Conservation (phyloP, 352 stramenopile genomes). For the Phytophthora pistaciae region DNA sequence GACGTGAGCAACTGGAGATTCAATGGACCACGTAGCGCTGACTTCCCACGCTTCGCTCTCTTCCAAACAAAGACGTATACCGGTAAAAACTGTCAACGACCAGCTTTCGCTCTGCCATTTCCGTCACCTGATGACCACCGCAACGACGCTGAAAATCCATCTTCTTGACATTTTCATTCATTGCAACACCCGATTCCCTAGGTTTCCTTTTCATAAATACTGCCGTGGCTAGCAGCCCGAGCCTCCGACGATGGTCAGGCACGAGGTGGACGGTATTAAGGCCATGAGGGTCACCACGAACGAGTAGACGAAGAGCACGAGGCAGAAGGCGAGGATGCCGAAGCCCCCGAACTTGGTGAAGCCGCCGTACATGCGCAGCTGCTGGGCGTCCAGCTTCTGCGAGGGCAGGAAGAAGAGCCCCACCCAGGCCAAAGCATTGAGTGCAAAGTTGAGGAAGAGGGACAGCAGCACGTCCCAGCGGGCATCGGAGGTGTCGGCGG, state of each 20-base stretch:
- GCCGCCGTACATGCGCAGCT: conserved; percentile 72
- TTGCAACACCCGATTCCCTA: conserved; percentile 5
- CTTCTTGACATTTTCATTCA: conserved; percentile 9
- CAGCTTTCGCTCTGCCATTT: not conserved
- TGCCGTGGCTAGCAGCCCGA: conserved; percentile 33
- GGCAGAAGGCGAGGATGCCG: conserved; percentile 37
- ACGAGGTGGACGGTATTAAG: conserved; percentile 46
- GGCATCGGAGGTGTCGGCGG: conserved; percentile 37
- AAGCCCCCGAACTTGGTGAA: conserved; percentile 58
- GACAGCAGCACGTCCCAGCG: conserved; percentile 62
- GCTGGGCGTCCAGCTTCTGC: conserved; percentile 79
- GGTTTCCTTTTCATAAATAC: conserved; percentile 37
- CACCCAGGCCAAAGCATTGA: conserved; percentile 65
- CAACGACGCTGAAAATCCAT: conserved; percentile 2
- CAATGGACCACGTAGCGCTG: not conserved
- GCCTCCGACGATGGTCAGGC: conserved; percentile 44
- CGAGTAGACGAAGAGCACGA: conserved; percentile 48
- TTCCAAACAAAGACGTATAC: not conserved
- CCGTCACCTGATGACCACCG: not conserved
- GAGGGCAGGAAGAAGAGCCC: conserved; percentile 71
- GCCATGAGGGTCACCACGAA: conserved; percentile 48
- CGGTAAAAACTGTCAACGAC: not conserved
- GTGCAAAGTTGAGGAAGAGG: conserved; percentile 58
- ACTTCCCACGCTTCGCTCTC: not conserved
- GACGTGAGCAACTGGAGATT: conserved; percentile 2